A percentile compares a stretch with the other conserved stretches of the same genome.
Conservation (phyloP, 768 basidiomycete genomes). For the Fistulinella prunicolor region DNA sequence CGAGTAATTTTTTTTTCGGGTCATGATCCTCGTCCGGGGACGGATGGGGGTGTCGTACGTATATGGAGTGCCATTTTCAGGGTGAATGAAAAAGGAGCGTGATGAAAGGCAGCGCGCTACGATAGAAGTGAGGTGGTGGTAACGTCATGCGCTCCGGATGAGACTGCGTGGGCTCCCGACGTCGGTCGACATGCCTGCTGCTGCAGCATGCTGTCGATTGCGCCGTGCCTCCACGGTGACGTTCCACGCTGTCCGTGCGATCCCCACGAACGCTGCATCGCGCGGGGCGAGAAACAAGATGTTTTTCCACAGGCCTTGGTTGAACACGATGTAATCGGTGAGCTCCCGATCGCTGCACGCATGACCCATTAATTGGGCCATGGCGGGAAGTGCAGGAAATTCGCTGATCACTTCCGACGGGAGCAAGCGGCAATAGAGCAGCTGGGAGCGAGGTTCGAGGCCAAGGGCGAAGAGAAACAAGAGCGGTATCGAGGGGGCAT, state of each 20-base stretch:
- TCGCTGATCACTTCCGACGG: constrained; percentile 49
- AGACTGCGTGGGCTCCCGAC: constrained; percentile 8
- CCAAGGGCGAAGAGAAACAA: constrained; percentile 58
- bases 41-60: constrained; percentile 23
- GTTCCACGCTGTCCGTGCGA: constrained; percentile 66
- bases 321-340: constrained; percentile 34
- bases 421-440: constrained; percentile 52
- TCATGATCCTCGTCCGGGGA: constrained; percentile 31
- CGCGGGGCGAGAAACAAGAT: constrained; percentile 51
- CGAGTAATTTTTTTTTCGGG: background rate
- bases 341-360: constrained; percentile 37
- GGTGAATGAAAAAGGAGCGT: constrained; percentile 19
- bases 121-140: constrained; percentile 5
- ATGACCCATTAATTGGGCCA: constrained; percentile 50
- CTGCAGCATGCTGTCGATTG: constrained; percentile 22
- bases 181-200: constrained; percentile 12
- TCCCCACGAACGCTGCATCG: constrained; percentile 42
- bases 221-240: constrained; percentile 65
- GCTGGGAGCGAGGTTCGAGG: constrained; percentile 46
- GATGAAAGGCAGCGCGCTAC: constrained; percentile 8
- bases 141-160: constrained; percentile 19
- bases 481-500: constrained; percentile 51
- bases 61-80: constrained; percentile 19
- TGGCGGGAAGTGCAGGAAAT: constrained; percentile 58
- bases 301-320: constrained; percentile 68